A percentile compares a stretch with the other conserved stretches of the same genome.
phyloP scores from a whole-genome alignment of 202 grass and related monocot species.

The Thinopyrum obtusiflorum region DNA sequence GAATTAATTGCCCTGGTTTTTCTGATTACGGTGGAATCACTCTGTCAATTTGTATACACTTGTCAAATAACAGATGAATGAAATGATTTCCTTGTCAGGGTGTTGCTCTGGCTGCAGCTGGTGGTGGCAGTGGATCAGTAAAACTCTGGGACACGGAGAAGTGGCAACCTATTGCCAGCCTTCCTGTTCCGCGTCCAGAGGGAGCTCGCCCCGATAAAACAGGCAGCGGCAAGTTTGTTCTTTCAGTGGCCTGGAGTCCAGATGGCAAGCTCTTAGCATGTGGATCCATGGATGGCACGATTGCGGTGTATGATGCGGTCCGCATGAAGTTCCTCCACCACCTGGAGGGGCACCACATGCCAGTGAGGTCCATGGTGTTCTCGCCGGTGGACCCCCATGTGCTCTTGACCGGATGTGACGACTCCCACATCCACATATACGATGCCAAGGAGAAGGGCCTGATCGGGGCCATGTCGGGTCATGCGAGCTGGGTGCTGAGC shows the following conservation, averaged over 20 bases:
- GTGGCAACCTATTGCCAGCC: conserved; percentile 61
- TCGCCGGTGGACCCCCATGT: conserved; percentile 79
- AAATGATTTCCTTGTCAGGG: conserved; percentile 49
- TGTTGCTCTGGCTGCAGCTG: conserved; percentile 74
- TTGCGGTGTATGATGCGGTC: conserved; percentile 60
- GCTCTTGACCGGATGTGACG: conserved; percentile 78
- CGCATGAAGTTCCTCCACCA: conserved; percentile 91
- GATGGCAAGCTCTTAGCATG: conserved; percentile 82
- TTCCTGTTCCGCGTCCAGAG: conserved; percentile 65
- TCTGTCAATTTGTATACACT: neutral
- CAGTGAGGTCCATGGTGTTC: conserved; percentile 87
- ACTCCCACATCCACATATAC: conserved; percentile 87
- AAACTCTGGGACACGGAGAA: conserved; percentile 89
- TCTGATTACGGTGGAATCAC: neutral
- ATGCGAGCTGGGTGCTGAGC: conserved; percentile 77
- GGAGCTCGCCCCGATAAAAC: conserved; percentile 68
- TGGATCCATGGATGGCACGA: conserved; percentile 80
- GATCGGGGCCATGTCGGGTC: conserved; percentile 79
- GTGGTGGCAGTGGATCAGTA: conserved; percentile 82
- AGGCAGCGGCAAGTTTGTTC: conserved; percentile 68
- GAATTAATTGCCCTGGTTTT: neutral
- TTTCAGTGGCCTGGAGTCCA: conserved; percentile 89
- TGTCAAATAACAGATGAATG: neutral
- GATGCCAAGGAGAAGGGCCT: conserved; percentile 81
- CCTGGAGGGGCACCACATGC: conserved; percentile 84